phyloP scores from a whole-genome alignment of 768 basidiomycete genomes.

The Suillus paluster region DNA sequence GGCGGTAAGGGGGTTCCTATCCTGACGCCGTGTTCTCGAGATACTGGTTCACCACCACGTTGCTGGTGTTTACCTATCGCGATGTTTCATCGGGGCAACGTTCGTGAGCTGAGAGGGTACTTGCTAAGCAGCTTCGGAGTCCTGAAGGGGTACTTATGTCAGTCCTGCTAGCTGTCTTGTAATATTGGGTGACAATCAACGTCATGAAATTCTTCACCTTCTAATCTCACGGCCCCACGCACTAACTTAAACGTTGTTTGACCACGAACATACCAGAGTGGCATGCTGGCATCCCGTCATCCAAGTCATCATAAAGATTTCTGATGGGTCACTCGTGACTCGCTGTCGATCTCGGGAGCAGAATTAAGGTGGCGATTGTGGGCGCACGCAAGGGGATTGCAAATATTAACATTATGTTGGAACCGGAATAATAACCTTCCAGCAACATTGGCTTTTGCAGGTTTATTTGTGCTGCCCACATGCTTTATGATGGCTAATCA shows the following conservation, averaged over 20 bases:
- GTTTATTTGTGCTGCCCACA: too few species aligned
- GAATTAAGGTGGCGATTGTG: conserved; percentile 3
- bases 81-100: background rate
- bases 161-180: background rate
- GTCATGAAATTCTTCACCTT: background rate
- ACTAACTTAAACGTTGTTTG: background rate
- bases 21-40: conserved; percentile 35
- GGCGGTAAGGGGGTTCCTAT: conserved; percentile 88
- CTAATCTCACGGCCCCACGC: conserved; percentile 2
- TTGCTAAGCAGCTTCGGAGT: background rate
- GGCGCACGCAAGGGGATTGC: background rate
- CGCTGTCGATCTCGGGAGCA: background rate
- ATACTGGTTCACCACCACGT: background rate
- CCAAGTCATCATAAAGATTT: too few species aligned
- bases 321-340: background rate
- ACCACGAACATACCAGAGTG: too few species aligned
- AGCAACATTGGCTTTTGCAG: background rate
- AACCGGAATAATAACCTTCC: background rate
- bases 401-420: background rate
- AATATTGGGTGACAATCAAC: background rate
- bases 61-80: background rate
- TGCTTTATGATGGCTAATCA: background rate
- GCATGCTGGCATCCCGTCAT: background rate
- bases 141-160: background rate
- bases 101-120: background rate